A percentile compares a stretch with the other conserved stretches of the same genome.
Conservation (phyloP, 345 rosid species). For the Syzygium aromaticum region DNA sequence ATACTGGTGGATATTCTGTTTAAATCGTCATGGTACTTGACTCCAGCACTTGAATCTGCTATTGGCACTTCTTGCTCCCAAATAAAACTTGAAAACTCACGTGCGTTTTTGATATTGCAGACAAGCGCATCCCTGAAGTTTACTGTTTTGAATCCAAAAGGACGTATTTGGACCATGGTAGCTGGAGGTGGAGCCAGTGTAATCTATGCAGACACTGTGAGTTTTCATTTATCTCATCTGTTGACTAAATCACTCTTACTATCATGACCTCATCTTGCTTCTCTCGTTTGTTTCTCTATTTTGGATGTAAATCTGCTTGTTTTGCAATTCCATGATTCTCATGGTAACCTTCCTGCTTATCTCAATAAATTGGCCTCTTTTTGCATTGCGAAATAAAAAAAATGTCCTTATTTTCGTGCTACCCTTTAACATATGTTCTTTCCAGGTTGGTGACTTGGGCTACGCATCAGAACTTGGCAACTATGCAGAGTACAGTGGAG, state of each 20-base stretch:
- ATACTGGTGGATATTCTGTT: background rate
- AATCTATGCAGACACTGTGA: constrained; percentile 93
- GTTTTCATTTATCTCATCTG: constrained; percentile 4
- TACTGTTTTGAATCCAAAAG: constrained; percentile 89
- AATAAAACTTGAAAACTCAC: background rate
- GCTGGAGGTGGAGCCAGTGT: constrained; percentile 99
- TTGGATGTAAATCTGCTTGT: background rate
- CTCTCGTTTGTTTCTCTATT: background rate
- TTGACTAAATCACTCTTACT: background rate
- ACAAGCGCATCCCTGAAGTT: constrained; percentile 96
- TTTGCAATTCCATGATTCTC: background rate
- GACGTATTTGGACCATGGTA: constrained; percentile 99
- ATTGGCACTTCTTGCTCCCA: background rate
- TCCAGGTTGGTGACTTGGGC: constrained; percentile 95
- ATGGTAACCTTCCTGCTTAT: background rate
- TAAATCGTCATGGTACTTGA: background rate
- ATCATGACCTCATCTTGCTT: background rate
- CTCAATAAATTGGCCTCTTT: background rate
- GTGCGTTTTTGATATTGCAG: constrained; percentile 24
- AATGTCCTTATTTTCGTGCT: background rate
- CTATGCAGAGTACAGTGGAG: constrained; percentile 98
- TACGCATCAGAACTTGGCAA: constrained; percentile 95
- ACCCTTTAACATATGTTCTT: background rate
- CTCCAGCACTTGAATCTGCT: background rate
- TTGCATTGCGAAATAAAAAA: background rate